Conservation (phyloP, 768 basidiomycete genomes). For the Leccinum truebloodii region DNA sequence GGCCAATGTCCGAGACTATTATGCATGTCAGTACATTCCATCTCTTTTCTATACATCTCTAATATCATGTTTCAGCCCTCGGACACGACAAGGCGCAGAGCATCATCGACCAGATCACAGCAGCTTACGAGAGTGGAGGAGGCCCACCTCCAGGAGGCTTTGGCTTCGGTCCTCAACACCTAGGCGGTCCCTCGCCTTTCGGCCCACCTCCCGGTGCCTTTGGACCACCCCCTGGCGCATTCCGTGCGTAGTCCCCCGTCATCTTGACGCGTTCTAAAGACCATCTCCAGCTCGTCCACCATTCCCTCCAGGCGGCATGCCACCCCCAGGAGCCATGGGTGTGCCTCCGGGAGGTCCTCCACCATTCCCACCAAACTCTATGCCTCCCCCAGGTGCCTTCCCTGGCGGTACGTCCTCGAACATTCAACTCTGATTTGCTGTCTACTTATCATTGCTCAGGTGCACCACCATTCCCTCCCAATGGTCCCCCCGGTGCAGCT, state of each 20-base stretch:
- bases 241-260: conserved; percentile 16
- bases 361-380: conserved; percentile 68
- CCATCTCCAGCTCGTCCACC: conserved; percentile 57
- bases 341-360: conserved; percentile 62
- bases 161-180: conserved; percentile 81
- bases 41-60: background rate
- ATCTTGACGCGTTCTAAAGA: conserved; percentile 5
- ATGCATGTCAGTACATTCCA: conserved; percentile 66
- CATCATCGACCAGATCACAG: conserved; percentile 98
- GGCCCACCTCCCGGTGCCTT: conserved; percentile 51
- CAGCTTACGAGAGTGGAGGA: conserved; percentile 84
- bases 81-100: conserved; percentile 97
- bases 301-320: conserved; percentile 62
- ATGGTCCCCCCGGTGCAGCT: conserved; percentile 32
- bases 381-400: conserved; percentile 50
- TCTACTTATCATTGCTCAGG: conserved; percentile 25
- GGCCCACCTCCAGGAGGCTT: conserved; percentile 88
- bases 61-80: conserved; percentile 51
- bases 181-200: conserved; percentile 55
- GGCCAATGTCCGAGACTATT: conserved; percentile 95
- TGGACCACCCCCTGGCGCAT: conserved; percentile 34
- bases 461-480: conserved; percentile 55
- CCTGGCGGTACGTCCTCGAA: conserved; percentile 43
- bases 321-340: conserved; percentile 49
- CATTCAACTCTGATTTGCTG: background rate